phyloP scores from a whole-genome alignment of 1,284 basidiomycete genomes.

The Spongiforma sp. region DNA sequence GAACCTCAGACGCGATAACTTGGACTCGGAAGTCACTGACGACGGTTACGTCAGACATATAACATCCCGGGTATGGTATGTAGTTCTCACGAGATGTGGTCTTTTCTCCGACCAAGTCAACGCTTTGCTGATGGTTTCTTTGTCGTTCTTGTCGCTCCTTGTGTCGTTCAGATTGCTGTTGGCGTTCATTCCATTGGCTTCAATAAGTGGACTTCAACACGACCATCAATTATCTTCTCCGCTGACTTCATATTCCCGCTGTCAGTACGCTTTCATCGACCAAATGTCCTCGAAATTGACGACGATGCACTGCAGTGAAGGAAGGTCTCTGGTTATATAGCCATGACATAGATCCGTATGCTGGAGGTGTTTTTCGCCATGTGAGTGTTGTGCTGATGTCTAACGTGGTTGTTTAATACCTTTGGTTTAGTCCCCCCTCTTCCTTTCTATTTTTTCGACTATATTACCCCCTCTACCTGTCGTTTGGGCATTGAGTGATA shows the following conservation, averaged over 20 bases:
- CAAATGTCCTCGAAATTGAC: neutral
- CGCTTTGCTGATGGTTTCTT: constrained; percentile 18
- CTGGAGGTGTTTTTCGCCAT: constrained; percentile 84
- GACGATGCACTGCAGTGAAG: constrained; percentile 59
- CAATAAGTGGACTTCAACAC: constrained; percentile 49
- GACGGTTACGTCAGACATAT: neutral
- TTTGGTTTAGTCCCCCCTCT: constrained; percentile 72
- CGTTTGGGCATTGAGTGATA: constrained; percentile 77
- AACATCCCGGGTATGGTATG: constrained; percentile 1
- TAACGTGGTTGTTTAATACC: too few relatives aligned
- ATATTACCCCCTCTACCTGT: constrained; percentile 62
- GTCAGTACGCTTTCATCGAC: constrained; percentile 37
- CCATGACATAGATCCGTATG: constrained; percentile 82
- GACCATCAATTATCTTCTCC: constrained; percentile 85
- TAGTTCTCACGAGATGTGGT: constrained; percentile 8
- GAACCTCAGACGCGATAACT: too few relatives aligned
- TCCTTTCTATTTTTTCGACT: constrained; percentile 79
- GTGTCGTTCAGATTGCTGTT: constrained; percentile 53
- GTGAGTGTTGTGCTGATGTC: constrained; percentile 49
- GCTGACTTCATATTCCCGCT: constrained; percentile 71
- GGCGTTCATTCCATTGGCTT: constrained; percentile 52
- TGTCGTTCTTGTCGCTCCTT: constrained; percentile 40
- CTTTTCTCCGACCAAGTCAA: neutral
- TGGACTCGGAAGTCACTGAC: too few relatives aligned
- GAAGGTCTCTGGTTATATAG: constrained; percentile 85